Evolutionary conservation across 495 filamentous ascomycete genomes (phyloP), one percentile per base, ranked within the genome.

Genomic region (Aspergillus nanangensis): DNA sequence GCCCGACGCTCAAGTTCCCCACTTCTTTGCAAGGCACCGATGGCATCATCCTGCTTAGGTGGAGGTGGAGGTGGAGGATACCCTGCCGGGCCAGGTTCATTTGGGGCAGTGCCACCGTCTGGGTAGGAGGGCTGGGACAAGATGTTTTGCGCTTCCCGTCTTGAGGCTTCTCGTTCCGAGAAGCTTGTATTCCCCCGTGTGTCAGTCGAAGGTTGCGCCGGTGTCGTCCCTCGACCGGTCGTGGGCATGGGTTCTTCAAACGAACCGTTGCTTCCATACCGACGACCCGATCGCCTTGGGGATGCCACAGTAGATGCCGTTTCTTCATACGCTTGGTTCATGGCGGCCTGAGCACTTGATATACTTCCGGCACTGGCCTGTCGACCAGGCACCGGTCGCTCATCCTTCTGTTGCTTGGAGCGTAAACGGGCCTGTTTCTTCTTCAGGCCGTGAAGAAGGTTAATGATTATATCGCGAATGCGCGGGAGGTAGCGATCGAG

Each of bases 381-480:
- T 45, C 88, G 74, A 31, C 68, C 72, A 14, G 72, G 62, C n/a
- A 65, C 57, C 10, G 63, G 52, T 20, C 73, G 65, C 51, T 77
- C 79, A 19, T 94, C 89, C 52, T 81, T 78, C 31, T 80, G 75
- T 50, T 87, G 84, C 39, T 84, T 87, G 53, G 92, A 89, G 23
- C 93, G 80, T 53, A 98, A 63, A 50, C 86, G 87, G 47, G 91
- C 88, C 55, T 98, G 93, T 66, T 98, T 98, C 63, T 90, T 81
- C 68, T 98, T 98, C 27, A 98, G 66, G 2, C 93, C 93, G 63
- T 97, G 91, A 8, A 98, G 80, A 9, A 98, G 78, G 56, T 92
- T 95, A 57, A 98, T 96, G 58, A 98, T 98, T 49, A 98, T 98
- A 62, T 98, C 93, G 50, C 93, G 82, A 51, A 97, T 97, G 20